These are phyloP conservation scores for Mycosarcoma maydis DNA, from an alignment of 1,284 basidiomycete species.

Conservation along the genomic window DNA sequence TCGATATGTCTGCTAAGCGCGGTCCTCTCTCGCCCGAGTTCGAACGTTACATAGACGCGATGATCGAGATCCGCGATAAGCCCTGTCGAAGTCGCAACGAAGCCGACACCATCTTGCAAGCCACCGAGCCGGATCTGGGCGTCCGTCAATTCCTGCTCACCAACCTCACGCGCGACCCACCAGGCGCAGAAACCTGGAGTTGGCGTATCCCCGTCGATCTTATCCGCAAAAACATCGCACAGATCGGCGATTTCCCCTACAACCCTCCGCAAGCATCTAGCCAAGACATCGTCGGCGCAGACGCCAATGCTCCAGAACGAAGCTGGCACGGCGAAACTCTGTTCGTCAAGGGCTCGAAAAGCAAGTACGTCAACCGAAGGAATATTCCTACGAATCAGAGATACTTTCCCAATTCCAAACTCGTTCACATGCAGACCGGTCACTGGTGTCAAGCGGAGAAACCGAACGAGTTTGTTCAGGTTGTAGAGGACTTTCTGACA, in stretches of 20 bases:
- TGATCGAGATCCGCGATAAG: slow-evolving; percentile 75
- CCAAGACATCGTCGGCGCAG: slow-evolving; percentile 64
- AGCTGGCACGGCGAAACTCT: slow-evolving; percentile 75
- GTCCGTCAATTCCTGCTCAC: slow-evolving; percentile 83
- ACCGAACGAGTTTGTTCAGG: slow-evolving; percentile 67
- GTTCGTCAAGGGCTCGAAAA: slow-evolving; percentile 77
- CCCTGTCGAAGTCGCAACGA: slow-evolving; percentile 73
- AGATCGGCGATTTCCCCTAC: slow-evolving; percentile 80
- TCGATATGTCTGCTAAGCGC: slow-evolving; percentile 80
- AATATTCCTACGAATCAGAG: slow-evolving; percentile 73
- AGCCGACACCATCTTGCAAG: slow-evolving; percentile 74
- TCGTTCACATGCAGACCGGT: slow-evolving; percentile 66
- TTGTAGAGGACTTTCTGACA: slow-evolving; percentile 63
- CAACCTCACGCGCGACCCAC: slow-evolving; percentile 73
- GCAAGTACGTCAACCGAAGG: slow-evolving; percentile 77
- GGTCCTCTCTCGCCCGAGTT: slow-evolving; percentile 74
- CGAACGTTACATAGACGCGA: slow-evolving; percentile 74
- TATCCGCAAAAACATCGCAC: slow-evolving; percentile 73
- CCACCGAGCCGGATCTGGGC: slow-evolving; percentile 74
- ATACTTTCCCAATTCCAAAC: slow-evolving; percentile 76
- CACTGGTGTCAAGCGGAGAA: slow-evolving; percentile 69
- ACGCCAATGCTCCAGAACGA: slow-evolving; percentile 14
- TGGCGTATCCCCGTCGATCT: slow-evolving; percentile 80
- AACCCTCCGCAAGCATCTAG: slow-evolving; percentile 68
- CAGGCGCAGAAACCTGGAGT: slow-evolving; percentile 68